phyloP scores from a whole-genome alignment of 192 early-diverging fungal species.

The Coemansia sp. region DNA sequence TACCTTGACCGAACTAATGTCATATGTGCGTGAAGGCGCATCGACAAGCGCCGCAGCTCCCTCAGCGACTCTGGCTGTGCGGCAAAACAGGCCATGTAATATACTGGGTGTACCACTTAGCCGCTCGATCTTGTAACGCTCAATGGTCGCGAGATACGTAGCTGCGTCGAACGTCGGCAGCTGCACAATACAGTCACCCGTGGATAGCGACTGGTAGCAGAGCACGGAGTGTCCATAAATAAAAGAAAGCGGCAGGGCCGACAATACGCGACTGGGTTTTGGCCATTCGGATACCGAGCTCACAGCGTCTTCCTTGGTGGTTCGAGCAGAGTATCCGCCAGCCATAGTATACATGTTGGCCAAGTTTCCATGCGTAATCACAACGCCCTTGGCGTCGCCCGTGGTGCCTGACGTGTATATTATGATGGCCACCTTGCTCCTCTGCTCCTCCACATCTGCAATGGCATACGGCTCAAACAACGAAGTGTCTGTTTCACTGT shows the following conservation, averaged over 20 bases:
- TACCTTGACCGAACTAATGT: conserved; percentile 18
- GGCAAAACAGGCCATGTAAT: conserved; percentile 8
- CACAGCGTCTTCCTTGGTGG: not conserved
- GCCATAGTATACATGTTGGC: conserved; percentile 12
- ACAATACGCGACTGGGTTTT: conserved; percentile 4
- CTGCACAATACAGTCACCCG: conserved; percentile 25
- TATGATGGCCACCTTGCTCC: conserved; percentile 21
- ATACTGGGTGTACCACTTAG: conserved; percentile 20
- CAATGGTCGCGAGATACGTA: conserved; percentile 26
- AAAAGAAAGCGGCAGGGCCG: conserved; percentile 20
- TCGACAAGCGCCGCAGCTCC: not conserved
- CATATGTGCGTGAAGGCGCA: not conserved
- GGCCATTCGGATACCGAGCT: not conserved
- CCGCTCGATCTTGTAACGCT: conserved; percentile 10
- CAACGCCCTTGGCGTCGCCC: conserved; percentile 33
- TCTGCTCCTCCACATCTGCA: not conserved
- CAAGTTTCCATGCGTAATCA: conserved; percentile 45
- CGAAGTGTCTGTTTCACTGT: not conserved
- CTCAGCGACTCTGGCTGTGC: conserved; percentile 1
- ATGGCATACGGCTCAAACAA: conserved; percentile 2
- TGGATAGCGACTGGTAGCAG: conserved; percentile 30
- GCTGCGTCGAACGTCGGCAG: conserved; percentile 8
- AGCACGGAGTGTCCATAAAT: conserved; percentile 40
- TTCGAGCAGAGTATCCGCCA: conserved; percentile 9
- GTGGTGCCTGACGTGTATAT: conserved; percentile 46